Evolutionary conservation across 345 rosid species (phyloP).

Genomic region (Dipteronia sinensis): DNA sequence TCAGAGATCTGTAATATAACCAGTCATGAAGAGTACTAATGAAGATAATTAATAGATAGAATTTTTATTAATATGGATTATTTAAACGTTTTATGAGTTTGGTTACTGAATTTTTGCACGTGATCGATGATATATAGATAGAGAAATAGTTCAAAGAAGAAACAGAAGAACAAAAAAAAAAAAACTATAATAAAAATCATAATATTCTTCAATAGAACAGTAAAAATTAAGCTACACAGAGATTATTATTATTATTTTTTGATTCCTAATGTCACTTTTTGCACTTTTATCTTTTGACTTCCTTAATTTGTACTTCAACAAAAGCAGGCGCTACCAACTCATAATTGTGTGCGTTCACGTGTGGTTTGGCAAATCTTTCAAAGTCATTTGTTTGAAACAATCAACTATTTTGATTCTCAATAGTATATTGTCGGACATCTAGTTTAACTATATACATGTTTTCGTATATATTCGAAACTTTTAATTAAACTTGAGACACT

Average conservation of each 20-base stretch:
- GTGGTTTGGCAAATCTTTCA: background rate
- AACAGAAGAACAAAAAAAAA: no score
- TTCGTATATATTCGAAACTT: background rate
- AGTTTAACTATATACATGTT: background rate
- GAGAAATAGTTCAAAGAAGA: no score
- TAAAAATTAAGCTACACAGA: no score
- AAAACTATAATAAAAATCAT: no score
- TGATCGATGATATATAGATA: no score
- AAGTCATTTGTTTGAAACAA: background rate
- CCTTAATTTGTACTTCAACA: constrained; percentile 25
- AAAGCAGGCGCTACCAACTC: constrained; percentile 27
- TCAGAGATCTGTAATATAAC: constrained; percentile 44
- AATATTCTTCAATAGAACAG: no score
- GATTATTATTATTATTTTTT: no score
- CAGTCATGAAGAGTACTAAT: background rate
- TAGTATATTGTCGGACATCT: background rate
- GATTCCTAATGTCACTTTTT: background rate
- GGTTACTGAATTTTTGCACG: no score
- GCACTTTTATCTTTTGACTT: background rate
- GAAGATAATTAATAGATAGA: no score
- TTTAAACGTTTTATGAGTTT: no score
- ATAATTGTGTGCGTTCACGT: constrained; percentile 22
- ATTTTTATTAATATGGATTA: no score
- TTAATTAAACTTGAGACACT: no score
- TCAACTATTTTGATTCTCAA: background rate